A percentile compares a stretch with the other conserved stretches of the same genome.
Evolutionary conservation across 352 stramenopile species (phyloP).

Genomic region (Phytophthora idaei): DNA sequence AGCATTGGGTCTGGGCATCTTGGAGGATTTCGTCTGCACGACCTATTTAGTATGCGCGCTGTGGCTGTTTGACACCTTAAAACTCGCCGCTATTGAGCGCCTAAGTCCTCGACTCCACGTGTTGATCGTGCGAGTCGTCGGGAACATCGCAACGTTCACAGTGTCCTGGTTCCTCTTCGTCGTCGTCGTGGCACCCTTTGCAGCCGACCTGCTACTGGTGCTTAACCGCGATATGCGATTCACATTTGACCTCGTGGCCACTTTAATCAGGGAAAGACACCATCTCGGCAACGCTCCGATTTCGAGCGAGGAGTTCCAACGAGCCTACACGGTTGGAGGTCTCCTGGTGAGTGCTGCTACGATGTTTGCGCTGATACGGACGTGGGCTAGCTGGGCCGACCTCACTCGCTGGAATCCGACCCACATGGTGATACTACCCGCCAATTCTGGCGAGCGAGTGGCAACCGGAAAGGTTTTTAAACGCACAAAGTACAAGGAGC

Average conservation of each 20-base stretch:
- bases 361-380: constrained; percentile 19
- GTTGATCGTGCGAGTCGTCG: constrained; percentile 7
- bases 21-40: constrained; percentile 43
- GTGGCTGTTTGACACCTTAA: constrained; percentile 35
- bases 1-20: constrained; percentile 24
- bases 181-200: constrained; percentile 34
- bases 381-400: constrained; percentile 19
- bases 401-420: constrained; percentile 25
- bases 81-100: constrained; percentile 2
- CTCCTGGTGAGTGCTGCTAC: constrained; percentile 22
- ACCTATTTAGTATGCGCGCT: constrained; percentile 30
- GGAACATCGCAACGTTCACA: constrained; percentile 18
- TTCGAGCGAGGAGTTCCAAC: constrained; percentile 37
- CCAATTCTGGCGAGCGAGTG: not conserved
- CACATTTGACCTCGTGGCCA: constrained; percentile 39
- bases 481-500: constrained; percentile 9
- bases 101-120: constrained; percentile 1
- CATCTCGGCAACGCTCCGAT: constrained; percentile 42
- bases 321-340: constrained; percentile 27
- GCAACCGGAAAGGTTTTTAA: constrained; percentile 9
- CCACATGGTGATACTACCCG: not conserved
- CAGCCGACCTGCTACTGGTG: constrained; percentile 45
- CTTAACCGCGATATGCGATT: constrained; percentile 43
- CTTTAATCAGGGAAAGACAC: constrained; percentile 31
- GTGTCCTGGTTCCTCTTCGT: constrained; percentile 37